phyloP scores from a whole-genome alignment of 768 basidiomycete species.

The Suillus clintonianus region DNA sequence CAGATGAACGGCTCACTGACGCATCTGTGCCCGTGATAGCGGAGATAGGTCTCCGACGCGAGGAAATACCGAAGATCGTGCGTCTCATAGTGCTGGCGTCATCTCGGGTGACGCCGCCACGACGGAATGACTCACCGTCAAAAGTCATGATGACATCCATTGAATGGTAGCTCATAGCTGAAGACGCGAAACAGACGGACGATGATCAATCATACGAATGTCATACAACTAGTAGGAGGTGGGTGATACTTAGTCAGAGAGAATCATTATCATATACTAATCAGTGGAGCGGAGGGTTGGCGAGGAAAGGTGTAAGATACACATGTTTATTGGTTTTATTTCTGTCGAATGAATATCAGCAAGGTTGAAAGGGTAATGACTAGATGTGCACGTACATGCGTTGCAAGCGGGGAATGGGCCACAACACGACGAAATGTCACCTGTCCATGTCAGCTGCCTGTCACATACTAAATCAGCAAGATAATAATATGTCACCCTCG shows the following conservation, averaged over 20 bases:
- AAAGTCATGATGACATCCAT: neutral
- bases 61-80: neutral
- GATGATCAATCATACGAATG: neutral
- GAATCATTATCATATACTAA: neutral
- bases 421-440: too few species aligned
- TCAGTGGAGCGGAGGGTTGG: too few species aligned
- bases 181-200: neutral
- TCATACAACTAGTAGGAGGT: neutral
- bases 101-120: neutral
- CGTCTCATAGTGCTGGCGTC: neutral
- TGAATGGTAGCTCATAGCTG: neutral
- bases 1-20: too few species aligned
- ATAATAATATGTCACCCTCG: too few species aligned
- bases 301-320: neutral
- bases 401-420: too few species aligned
- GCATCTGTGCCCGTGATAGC: too few species aligned
- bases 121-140: neutral
- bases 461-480: too few species aligned
- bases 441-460: neutral
- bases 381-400: neutral
- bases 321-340: neutral
- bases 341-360: neutral
- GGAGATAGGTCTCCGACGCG: neutral
- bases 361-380: neutral
- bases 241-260: neutral